phyloP scores from a whole-genome alignment of 2,329 filamentous ascomycete species.

The Kalaharituber pfeilii region DNA sequence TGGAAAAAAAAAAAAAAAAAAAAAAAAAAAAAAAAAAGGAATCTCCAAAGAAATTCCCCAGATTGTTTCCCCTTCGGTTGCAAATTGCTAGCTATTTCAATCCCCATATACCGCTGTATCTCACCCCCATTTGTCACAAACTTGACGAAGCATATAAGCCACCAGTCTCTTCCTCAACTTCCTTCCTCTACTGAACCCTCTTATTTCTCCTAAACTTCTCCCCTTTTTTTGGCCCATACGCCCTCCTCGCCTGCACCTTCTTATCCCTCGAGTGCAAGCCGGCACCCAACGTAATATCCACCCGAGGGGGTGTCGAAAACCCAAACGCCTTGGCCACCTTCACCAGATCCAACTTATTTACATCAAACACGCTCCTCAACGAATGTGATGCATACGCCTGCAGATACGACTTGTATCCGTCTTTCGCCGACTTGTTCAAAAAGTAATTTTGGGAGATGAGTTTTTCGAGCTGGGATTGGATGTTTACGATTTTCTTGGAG shows the following conservation, averaged over 20 bases:
- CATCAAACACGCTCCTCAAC: slow-evolving; percentile 66
- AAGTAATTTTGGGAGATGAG: slow-evolving; percentile 93
- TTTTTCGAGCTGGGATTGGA: slow-evolving; percentile 83
- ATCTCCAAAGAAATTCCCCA: too few species aligned
- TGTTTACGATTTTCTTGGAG: slow-evolving; percentile 73
- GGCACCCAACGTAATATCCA: slow-evolving; percentile 61
- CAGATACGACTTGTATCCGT: slow-evolving; percentile 52
- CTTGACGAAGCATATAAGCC: too few species aligned
- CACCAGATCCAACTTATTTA: slow-evolving; percentile 62
- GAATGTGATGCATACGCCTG: slow-evolving; percentile 86
- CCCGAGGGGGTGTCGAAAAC: slow-evolving; percentile 56
- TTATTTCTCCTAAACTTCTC: background rate
- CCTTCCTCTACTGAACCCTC: background rate
- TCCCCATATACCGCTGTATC: too few species aligned
- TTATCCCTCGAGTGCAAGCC: slow-evolving; percentile 55
- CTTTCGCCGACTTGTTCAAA: slow-evolving; percentile 68
- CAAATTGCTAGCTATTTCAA: too few species aligned
- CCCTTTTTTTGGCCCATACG: slow-evolving; percentile 39
- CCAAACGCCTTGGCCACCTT: slow-evolving; percentile 77
- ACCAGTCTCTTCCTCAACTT: background rate
- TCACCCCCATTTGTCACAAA: too few species aligned
- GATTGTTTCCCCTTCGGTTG: background rate
- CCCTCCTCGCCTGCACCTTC: slow-evolving; percentile 45
- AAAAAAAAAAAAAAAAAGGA: background rate
- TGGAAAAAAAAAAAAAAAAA: background rate